Evolutionary conservation across 2,329 filamentous ascomycete genomes (phyloP).

Genomic region (Cordyceps cateniannulata): DNA sequence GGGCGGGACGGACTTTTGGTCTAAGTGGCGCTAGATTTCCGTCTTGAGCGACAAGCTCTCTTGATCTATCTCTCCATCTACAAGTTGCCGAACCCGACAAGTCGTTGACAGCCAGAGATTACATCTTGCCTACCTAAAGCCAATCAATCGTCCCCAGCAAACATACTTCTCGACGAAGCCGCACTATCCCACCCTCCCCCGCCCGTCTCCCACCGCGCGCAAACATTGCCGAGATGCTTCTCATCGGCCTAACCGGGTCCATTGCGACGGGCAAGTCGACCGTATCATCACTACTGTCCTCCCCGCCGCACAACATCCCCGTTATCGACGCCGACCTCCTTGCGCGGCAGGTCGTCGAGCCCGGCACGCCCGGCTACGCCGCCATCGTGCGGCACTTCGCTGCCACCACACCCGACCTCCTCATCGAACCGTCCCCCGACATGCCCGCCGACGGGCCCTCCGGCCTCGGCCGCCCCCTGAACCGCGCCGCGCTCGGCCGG

Average conservation of each 20-base stretch:
- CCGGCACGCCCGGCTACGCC: slow-evolving; percentile 76
- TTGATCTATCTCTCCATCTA: too few relatives aligned
- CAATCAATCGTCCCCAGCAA: too few relatives aligned
- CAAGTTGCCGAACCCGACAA: too few relatives aligned
- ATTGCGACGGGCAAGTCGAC: slow-evolving; percentile 99
- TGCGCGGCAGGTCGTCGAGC: slow-evolving; percentile 89
- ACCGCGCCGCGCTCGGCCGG: slow-evolving; percentile 76
- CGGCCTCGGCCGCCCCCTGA: slow-evolving; percentile 67
- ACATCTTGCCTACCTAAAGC: too few relatives aligned
- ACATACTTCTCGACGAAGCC: too few relatives aligned
- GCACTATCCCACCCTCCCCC: neutral
- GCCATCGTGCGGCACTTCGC: slow-evolving; percentile 78
- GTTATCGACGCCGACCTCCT: slow-evolving; percentile 92
- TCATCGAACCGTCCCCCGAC: slow-evolving; percentile 52
- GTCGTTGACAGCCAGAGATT: too few relatives aligned
- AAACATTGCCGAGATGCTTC: slow-evolving; percentile 56
- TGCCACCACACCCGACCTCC: slow-evolving; percentile 76
- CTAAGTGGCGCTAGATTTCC: too few relatives aligned
- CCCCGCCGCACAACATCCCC: slow-evolving; percentile 76
- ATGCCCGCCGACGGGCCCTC: slow-evolving; percentile 47
- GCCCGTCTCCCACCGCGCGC: neutral
- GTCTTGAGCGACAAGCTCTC: too few relatives aligned
- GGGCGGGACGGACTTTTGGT: too few relatives aligned
- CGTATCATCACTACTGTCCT: slow-evolving; percentile 75
- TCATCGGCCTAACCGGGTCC: slow-evolving; percentile 92